Conservation (phyloP, 2,329 filamentous ascomycete species). For the Stachybotrys elegans region DNA sequence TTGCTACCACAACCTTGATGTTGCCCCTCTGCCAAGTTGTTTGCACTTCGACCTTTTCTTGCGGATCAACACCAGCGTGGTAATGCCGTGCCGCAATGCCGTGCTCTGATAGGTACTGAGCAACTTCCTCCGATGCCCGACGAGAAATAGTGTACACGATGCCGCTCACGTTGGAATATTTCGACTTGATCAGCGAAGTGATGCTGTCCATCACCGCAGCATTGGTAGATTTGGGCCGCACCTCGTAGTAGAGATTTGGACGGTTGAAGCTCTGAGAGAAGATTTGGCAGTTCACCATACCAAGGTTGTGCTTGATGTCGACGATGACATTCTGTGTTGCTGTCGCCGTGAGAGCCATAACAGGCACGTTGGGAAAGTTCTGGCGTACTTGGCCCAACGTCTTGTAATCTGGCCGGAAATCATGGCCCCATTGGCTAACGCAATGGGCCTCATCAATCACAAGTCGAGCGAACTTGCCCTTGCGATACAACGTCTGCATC, state of each 20-base stretch:
- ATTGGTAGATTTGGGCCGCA: slow-evolving; percentile 64
- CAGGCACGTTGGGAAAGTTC: slow-evolving; percentile 71
- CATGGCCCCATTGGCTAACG: slow-evolving; percentile 98
- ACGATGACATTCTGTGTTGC: slow-evolving; percentile 89
- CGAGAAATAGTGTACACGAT: slow-evolving; percentile 92
- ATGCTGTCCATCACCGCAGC: slow-evolving; percentile 40
- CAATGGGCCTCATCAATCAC: slow-evolving; percentile 99
- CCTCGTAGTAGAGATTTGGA: slow-evolving; percentile 89
- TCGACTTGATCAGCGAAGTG: slow-evolving; percentile 62
- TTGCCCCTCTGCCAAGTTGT: slow-evolving; percentile 74
- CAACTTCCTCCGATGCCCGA: slow-evolving; percentile 76
- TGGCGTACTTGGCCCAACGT: slow-evolving; percentile 68
- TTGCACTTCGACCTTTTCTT: slow-evolving; percentile 68
- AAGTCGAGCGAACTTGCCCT: slow-evolving; percentile 73
- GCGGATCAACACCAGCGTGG: slow-evolving; percentile 70
- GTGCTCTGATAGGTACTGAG: slow-evolving; percentile 58
- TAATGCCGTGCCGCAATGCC: slow-evolving; percentile 77
- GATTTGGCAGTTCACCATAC: slow-evolving; percentile 69
- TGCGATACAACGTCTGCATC: slow-evolving; percentile 63
- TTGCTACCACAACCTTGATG: slow-evolving; percentile 89
- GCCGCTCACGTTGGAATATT: slow-evolving; percentile 69
- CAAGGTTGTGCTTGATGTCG: slow-evolving; percentile 88
- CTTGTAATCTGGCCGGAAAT: slow-evolving; percentile 96
- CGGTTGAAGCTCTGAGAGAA: slow-evolving; percentile 95
- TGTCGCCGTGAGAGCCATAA: slow-evolving; percentile 94